Percentiles rank a stretch among this genome's conserved stretches.
Evolutionary conservation across 768 basidiomycete genomes (phyloP).

Genomic region (Auricularia cornea): DNA sequence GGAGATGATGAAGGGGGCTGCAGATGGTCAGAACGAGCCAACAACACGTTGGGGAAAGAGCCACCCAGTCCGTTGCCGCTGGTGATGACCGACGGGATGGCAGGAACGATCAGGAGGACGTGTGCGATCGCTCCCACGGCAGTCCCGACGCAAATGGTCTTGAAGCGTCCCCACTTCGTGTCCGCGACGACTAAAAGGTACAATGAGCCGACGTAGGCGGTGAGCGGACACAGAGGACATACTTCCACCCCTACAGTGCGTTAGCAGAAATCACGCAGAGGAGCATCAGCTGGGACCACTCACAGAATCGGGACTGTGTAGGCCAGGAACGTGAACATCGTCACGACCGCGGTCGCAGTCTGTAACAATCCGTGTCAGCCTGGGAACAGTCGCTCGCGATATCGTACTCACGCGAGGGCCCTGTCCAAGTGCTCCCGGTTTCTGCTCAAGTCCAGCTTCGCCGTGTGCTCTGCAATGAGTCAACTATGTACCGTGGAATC

Average conservation of each 20-base stretch:
- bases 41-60: not conserved
- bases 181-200: too few species aligned
- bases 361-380: not conserved
- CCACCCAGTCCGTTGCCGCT: conserved; percentile 14
- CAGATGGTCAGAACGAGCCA: not conserved
- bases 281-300: not conserved
- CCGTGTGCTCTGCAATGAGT: too few species aligned
- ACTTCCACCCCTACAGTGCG: conserved; percentile 18
- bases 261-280: too few species aligned
- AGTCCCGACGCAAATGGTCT: conserved; percentile 16
- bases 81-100: conserved; percentile 20
- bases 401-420: conserved; percentile 8
- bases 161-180: conserved; percentile 24
- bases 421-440: conserved; percentile 19
- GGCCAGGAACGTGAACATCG: conserved; percentile 6
- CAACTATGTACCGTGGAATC: too few species aligned
- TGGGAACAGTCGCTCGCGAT: too few species aligned
- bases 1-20: conserved; percentile 17
- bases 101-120: conserved; percentile 21
- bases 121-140: conserved; percentile 20
- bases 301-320: conserved; percentile 19
- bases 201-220: too few species aligned
- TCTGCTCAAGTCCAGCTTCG: not conserved
- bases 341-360: conserved; percentile 11
- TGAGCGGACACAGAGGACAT: too few species aligned